These are phyloP conservation scores for Amaranthus palmeri DNA, from an alignment of 148 eudicot species.

Conservation along the genomic window DNA sequence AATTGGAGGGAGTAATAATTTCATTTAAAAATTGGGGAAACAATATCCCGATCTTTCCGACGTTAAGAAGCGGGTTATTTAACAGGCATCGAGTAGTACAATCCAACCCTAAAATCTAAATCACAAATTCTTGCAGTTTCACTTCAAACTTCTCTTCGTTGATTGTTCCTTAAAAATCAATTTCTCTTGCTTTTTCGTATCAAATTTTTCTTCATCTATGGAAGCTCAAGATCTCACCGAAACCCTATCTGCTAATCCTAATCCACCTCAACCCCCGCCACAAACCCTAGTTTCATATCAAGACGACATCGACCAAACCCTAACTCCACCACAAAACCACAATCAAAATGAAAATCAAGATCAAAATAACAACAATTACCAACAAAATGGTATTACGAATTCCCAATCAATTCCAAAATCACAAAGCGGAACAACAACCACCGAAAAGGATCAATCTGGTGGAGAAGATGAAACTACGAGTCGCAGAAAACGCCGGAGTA, in stretches of 20 bases:
- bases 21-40: too few species aligned
- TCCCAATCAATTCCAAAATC: constrained; percentile 22
- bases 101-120: constrained; percentile 9
- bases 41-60: too few species aligned
- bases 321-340: constrained; percentile 1
- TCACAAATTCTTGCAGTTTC: background rate
- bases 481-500: constrained; percentile 52
- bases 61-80: too few species aligned
- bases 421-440: constrained; percentile 36
- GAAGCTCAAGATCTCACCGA: constrained; percentile 25
- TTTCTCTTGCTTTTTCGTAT: constrained; percentile 12
- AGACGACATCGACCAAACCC: constrained; percentile 16
- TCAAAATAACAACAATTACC: background rate
- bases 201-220: constrained; percentile 15
- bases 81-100: background rate
- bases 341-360: background rate
- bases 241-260: background rate
- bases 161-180: constrained; percentile 19
- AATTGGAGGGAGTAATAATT: too few species aligned
- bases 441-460: constrained; percentile 49
- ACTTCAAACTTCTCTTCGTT: constrained; percentile 28
- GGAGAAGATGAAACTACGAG: constrained; percentile 80
- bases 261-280: constrained; percentile 3
- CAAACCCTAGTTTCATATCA: constrained; percentile 28
- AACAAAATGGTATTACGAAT: constrained; percentile 17